Percentiles rank a stretch among this genome's conserved stretches.
Conservation (phyloP, 495 filamentous ascomycete species). For the Annulohypoxylon moriforme region DNA sequence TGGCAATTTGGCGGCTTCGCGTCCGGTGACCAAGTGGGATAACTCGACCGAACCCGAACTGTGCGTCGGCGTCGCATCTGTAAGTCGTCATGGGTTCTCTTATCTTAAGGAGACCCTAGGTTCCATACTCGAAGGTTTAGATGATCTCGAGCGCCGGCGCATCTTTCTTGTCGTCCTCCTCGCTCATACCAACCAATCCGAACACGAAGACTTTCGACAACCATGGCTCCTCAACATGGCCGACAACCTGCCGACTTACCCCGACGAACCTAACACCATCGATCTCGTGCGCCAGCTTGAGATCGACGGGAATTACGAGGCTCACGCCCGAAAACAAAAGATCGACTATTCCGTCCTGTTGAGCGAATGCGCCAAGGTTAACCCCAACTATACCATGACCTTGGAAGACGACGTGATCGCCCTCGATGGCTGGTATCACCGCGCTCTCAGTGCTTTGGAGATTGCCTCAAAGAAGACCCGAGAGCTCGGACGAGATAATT, state of each 20-base stretch:
- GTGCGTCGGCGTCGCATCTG: conserved; percentile 35
- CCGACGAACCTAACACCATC: conserved; percentile 34
- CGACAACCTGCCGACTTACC: conserved; percentile 59
- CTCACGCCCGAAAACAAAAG: conserved; percentile 56
- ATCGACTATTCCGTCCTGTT: conserved; percentile 63
- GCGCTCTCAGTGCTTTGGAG: conserved; percentile 54
- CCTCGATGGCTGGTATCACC: conserved; percentile 63
- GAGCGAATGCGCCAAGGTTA: conserved; percentile 57
- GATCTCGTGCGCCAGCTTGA: conserved; percentile 47
- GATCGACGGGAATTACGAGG: conserved; percentile 36
- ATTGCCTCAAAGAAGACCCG: conserved; percentile 46
- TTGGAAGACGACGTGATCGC: conserved; percentile 68
- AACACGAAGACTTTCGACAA: conserved; percentile 62
- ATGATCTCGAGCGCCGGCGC: conserved; percentile 55
- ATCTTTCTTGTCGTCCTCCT: conserved; percentile 64
- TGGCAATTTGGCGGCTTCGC: conserved; percentile 29
- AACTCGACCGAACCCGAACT: conserved; percentile 31
- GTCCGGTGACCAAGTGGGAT: conserved; percentile 22
- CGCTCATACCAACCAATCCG: conserved; percentile 59
- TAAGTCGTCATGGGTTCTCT: conserved; percentile 34
- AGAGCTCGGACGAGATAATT: conserved; percentile 48
- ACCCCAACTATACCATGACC: conserved; percentile 61
- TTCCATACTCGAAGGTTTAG: conserved; percentile 60
- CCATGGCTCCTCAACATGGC: conserved; percentile 60
- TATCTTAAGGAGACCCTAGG: conserved; percentile 36